A percentile compares a stretch with the other conserved stretches of the same genome.
These are phyloP conservation scores for Termitomyces sp. DNA, from an alignment of 1,284 basidiomycete genomes.

Conservation along the genomic window DNA sequence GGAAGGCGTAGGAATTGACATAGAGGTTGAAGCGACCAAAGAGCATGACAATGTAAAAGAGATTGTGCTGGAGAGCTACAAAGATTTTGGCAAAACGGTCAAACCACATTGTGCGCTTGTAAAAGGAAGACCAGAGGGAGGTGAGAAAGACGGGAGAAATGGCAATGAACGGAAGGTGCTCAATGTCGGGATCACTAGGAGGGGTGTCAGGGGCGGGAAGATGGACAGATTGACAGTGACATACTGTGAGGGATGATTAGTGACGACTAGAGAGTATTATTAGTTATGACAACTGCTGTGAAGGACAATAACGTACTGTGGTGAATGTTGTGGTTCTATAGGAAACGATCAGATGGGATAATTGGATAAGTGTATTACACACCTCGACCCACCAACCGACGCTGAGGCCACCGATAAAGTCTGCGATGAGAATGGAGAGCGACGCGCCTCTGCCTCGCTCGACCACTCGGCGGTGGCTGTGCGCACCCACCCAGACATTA, in stretches of 20 bases:
- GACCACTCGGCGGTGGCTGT: constrained; percentile 52
- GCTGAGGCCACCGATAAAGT: constrained; percentile 89
- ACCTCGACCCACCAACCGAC: constrained; percentile 98
- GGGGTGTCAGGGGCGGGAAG: neutral
- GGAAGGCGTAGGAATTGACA: constrained; percentile 78
- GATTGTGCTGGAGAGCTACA: constrained; percentile 80
- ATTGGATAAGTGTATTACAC: constrained; percentile 32
- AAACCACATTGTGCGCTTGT: constrained; percentile 83
- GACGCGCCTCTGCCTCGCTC: too few species aligned
- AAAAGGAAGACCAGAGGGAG: constrained; percentile 90
- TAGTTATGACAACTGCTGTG: constrained; percentile 6
- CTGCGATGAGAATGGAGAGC: constrained; percentile 80
- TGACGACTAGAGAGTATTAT: constrained; percentile 62
- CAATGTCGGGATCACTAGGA: constrained; percentile 90
- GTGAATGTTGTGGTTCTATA: constrained; percentile 94
- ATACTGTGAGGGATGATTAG: constrained; percentile 96
- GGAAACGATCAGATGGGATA: constrained; percentile 4
- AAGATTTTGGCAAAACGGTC: constrained; percentile 67
- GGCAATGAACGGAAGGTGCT: constrained; percentile 96
- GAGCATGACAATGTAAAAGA: constrained; percentile 91
- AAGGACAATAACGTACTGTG: constrained; percentile 56
- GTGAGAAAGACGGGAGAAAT: constrained; percentile 85
- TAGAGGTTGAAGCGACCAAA: constrained; percentile 97
- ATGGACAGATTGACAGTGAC: neutral
- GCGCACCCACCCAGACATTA: constrained; percentile 78